Percentiles rank a stretch among this genome's conserved stretches.
phyloP scores from a whole-genome alignment of 257 asterid species.

The Perilla frutescens region DNA sequence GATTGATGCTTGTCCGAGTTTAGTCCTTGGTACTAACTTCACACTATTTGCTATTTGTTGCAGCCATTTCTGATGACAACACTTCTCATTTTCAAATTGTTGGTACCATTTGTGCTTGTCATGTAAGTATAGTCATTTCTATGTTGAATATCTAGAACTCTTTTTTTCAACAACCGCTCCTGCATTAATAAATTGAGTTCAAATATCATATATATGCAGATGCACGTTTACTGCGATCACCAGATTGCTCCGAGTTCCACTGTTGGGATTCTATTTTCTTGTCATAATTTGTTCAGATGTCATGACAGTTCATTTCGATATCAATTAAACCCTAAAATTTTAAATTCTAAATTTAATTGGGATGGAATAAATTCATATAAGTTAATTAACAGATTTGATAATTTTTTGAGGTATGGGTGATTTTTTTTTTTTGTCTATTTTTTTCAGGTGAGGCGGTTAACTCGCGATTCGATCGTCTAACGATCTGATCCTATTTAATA shows the following conservation, averaged over 20 bases:
- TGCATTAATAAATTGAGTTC: background rate
- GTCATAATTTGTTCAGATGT: slow-evolving; percentile 94
- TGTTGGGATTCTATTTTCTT: slow-evolving; percentile 90
- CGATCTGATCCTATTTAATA: too few species aligned
- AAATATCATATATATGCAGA: slow-evolving; percentile 53
- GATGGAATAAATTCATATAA: slow-evolving; percentile 25
- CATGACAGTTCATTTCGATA: slow-evolving; percentile 96
- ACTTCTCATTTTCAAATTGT: slow-evolving; percentile 82
- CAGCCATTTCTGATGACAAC: slow-evolving; percentile 99
- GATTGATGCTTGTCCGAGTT: background rate
- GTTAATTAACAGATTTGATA: background rate
- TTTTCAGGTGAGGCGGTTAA: too few species aligned
- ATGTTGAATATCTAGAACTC: too few species aligned
- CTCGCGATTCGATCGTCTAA: too few species aligned
- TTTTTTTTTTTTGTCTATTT: background rate
- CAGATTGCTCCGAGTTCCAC: slow-evolving; percentile 68
- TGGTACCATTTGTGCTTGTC: slow-evolving; percentile 87
- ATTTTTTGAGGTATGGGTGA: slow-evolving; percentile 12
- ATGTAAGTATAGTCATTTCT: slow-evolving; percentile 59
- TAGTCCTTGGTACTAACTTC: slow-evolving; percentile 23
- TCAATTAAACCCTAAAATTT: too few species aligned
- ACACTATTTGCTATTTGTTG: slow-evolving; percentile 39
- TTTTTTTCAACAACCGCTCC: too few species aligned
- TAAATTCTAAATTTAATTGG: too few species aligned
- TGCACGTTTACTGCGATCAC: slow-evolving; percentile 90